phyloP scores from a whole-genome alignment of 331 rosid species.

The Dryas integrifolia region DNA sequence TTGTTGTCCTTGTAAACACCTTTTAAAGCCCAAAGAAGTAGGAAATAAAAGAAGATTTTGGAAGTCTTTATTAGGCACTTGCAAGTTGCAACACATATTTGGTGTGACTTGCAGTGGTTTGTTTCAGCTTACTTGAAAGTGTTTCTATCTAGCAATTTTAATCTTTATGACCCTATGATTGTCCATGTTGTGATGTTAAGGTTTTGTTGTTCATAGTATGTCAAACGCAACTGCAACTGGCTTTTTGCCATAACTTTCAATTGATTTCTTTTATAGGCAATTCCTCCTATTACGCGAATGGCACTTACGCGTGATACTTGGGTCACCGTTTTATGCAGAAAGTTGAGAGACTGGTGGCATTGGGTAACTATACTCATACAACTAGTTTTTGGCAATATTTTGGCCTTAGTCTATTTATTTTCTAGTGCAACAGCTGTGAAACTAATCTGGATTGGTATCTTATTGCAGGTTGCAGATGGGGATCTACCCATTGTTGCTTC shows the following conservation, averaged over 20 bases:
- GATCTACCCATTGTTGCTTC: slow-evolving; percentile 94
- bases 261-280: slow-evolving; percentile 59
- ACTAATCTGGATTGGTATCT: slow-evolving; percentile 31
- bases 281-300: slow-evolving; percentile 95
- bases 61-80: background rate
- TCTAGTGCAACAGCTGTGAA: slow-evolving; percentile 9
- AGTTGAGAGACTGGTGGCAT: slow-evolving; percentile 99
- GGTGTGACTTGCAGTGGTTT: background rate
- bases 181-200: slow-evolving; percentile 6
- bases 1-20: background rate
- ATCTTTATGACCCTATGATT: background rate
- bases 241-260: slow-evolving; percentile 27
- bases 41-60: background rate
- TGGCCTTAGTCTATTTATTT: slow-evolving; percentile 7
- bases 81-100: background rate
- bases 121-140: background rate
- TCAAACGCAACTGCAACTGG: slow-evolving; percentile 20
- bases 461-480: slow-evolving; percentile 90
- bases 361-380: slow-evolving; percentile 62
- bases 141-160: background rate
- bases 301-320: slow-evolving; percentile 97
- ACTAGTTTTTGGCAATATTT: slow-evolving; percentile 26
- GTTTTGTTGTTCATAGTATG: slow-evolving; percentile 6
- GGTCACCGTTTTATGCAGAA: slow-evolving; percentile 94
- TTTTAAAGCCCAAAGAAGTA: background rate